Conservation (phyloP, 176 grass and related monocot species). For the Oryza nivara region DNA sequence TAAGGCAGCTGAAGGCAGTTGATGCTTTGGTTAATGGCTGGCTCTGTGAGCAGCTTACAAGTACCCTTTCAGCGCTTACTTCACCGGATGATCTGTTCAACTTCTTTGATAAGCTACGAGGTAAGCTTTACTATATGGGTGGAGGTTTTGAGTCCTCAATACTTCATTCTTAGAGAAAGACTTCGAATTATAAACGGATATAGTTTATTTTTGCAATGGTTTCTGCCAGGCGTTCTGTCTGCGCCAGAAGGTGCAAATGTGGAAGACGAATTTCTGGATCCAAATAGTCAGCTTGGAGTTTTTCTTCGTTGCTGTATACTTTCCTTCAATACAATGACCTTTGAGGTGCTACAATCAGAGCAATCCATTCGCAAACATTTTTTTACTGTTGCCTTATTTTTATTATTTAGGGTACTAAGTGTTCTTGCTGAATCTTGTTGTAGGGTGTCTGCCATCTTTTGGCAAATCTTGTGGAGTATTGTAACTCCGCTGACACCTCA, state of each 20-base stretch:
- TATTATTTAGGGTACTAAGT: conserved; percentile 25
- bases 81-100: conserved; percentile 91
- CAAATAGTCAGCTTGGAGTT: conserved; percentile 86
- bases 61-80: conserved; percentile 46
- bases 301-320: conserved; percentile 92
- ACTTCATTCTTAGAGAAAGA: not conserved
- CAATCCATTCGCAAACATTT: not conserved
- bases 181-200: not conserved
- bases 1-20: conserved; percentile 68
- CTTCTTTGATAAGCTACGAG: conserved; percentile 81
- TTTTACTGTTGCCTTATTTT: not conserved
- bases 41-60: conserved; percentile 69
- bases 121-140: conserved; percentile 39
- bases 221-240: conserved; percentile 62
- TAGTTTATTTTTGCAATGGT: not conserved
- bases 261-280: conserved; percentile 72
- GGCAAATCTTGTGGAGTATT: conserved; percentile 73
- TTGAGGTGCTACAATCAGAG: conserved; percentile 65
- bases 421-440: conserved; percentile 26
- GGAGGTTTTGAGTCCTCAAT: not conserved
- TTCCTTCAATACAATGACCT: conserved; percentile 79
- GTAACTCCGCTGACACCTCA: conserved; percentile 50
- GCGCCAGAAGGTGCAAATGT: conserved; percentile 55
- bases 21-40: conserved; percentile 54
- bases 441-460: conserved; percentile 89